A percentile compares a stretch with the other conserved stretches of the same genome.
phyloP scores from a whole-genome alignment of 2,329 filamentous ascomycete genomes.

The Aaosphaeria pasadenensis region DNA sequence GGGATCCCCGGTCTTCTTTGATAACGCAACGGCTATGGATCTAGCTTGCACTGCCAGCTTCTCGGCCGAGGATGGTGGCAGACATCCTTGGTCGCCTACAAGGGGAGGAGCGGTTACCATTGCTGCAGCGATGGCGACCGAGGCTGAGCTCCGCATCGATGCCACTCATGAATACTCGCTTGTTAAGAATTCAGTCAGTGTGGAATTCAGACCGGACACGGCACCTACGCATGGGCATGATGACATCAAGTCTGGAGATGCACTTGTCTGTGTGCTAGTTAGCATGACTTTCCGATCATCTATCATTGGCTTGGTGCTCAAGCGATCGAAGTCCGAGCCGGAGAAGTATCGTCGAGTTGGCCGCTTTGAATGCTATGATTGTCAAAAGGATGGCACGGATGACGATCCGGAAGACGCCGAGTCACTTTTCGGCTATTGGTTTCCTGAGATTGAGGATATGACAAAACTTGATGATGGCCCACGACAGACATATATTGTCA shows the following conservation, averaged over 20 bases:
- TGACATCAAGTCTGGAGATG: conserved; percentile 24
- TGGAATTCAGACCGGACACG: conserved; percentile 33
- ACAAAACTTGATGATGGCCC: conserved; percentile 30
- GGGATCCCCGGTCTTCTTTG: conserved; percentile 34
- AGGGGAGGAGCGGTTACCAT: conserved; percentile 26
- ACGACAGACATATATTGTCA: conserved; percentile 20
- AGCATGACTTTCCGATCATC: conserved; percentile 37
- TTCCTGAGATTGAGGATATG: conserved; percentile 36
- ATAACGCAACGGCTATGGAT: conserved; percentile 36
- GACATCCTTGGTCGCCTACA: conserved; percentile 26
- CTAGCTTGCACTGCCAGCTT: conserved; percentile 30
- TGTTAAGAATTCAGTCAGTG: conserved; percentile 23
- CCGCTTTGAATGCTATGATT: conserved; percentile 36
- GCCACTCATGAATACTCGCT: conserved; percentile 17
- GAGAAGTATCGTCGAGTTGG: conserved; percentile 30
- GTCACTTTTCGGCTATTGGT: conserved; percentile 33
- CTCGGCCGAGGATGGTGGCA: conserved; percentile 10
- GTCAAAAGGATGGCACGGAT: conserved; percentile 18
- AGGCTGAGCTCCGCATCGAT: conserved; percentile 22
- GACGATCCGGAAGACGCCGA: conserved; percentile 35
- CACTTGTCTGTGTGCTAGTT: conserved; percentile 27
- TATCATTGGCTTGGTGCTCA: conserved; percentile 31
- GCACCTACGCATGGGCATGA: conserved; percentile 24
- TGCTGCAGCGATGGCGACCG: conserved; percentile 32
- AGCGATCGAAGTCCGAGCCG: conserved; percentile 14